Evolutionary conservation across 2,329 filamentous ascomycete genomes (phyloP), one percentile per base, ranked within the genome.

Genomic region (Didymellaceae sp.): DNA sequence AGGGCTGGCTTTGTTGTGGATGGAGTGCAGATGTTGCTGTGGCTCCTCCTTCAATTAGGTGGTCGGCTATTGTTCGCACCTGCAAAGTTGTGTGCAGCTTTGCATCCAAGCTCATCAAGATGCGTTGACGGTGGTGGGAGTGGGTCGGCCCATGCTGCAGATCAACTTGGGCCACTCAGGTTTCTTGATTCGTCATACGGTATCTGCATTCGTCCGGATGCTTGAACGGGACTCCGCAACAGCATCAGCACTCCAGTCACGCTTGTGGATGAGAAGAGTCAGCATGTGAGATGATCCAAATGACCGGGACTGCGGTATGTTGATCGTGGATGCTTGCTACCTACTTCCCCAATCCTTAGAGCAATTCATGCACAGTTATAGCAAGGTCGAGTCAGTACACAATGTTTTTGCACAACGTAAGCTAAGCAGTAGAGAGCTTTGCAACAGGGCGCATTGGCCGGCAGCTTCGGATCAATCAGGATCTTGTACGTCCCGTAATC

Each of bases 401-500:
- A 28, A 39, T 40, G 47, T 39, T 35, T 41, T 47, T 34, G 44
- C 34, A 45, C 46, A 26, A 46, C 42, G 24, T 26, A n/a, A 40
- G 38, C 42, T 38, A 35, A 38, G 34, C 37, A 39, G 24, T 32
- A 39, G 42, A 40, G 35, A 45, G 37, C 9, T 43, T 37, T 39
- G 30, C 45, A 45, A 22, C 40, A 35, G 21, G 17, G 30, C 44
- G 40, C 31, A 45, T 33, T 49, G 25, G 42, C 33, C 61, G 57
- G 61, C 48, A 59, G 26, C 35, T 21, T 57, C 62, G 59, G 62
- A 61, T 54, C 42, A 13, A n/a, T n/a, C n/a, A 54, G 54, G 51
- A 53, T 50, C 48, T 40, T 41, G 42, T 35, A 28, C 38, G 31
- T 55, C 38, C 48, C 52, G 60, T 56, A 56, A 54, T 44, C 42